phyloP scores from a whole-genome alignment of 1,284 basidiomycete species.

The Ceratobasidium sp. region DNA sequence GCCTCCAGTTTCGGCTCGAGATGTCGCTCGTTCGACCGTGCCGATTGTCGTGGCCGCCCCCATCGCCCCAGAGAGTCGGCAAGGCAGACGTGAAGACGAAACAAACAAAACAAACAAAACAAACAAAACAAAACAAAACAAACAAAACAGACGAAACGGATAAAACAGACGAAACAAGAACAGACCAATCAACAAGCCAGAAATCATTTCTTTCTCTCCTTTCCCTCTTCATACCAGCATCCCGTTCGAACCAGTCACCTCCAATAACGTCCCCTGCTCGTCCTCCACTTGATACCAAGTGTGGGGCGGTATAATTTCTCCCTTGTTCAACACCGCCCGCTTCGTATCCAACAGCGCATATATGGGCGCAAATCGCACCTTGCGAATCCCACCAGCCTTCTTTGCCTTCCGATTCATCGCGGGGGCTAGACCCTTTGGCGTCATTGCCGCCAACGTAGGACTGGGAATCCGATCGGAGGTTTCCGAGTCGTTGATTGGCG shows the following conservation, averaged over 20 bases:
- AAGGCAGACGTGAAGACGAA: neutral
- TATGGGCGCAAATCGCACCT: neutral
- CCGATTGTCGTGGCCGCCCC: neutral
- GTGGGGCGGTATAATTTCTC: neutral
- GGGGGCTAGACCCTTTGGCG: neutral
- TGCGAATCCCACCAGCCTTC: neutral
- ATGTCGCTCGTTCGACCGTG: neutral
- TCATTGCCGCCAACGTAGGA: neutral
- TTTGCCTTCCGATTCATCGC: neutral
- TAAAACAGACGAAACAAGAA: no score
- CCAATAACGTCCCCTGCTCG: neutral
- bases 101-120: neutral
- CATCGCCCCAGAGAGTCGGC: neutral
- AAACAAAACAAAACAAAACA: neutral
- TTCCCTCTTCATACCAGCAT: neutral
- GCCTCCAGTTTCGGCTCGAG: neutral
- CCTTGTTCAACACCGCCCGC: constrained; percentile 10
- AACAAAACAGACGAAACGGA: neutral
- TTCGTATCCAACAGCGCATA: neutral
- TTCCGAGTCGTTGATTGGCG: neutral
- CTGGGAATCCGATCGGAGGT: neutral
- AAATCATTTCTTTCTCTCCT: no score
- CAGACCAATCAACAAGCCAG: no score
- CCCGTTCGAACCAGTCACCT: neutral
- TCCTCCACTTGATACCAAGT: neutral